Percentiles rank a stretch among this genome's conserved stretches.
Evolutionary conservation across 2,329 filamentous ascomycete genomes (phyloP).

Genomic region (Microthyrium microscopicum): DNA sequence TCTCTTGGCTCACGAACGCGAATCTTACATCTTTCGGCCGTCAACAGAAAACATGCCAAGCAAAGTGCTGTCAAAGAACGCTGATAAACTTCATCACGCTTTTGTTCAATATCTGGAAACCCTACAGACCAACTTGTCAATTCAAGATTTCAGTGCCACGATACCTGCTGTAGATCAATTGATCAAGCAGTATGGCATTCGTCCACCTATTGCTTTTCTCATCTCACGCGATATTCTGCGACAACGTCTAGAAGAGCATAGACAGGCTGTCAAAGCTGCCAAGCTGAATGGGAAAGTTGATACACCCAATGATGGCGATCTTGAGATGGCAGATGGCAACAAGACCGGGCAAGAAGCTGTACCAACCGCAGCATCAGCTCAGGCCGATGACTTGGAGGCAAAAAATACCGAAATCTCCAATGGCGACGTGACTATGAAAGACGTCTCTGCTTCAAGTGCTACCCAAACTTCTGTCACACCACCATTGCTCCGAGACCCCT

Average conservation of each 20-base stretch:
- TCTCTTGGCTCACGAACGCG: conserved; percentile 75
- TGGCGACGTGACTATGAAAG: too few species aligned
- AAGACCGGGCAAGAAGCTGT: background rate
- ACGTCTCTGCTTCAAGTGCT: background rate
- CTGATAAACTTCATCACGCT: conserved; percentile 79
- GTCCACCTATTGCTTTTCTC: conserved; percentile 68
- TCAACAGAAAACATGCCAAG: conserved; percentile 61
- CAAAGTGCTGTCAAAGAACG: conserved; percentile 73
- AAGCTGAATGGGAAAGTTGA: conserved; percentile 15
- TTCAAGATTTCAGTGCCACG: conserved; percentile 58
- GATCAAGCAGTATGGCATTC: conserved; percentile 62
- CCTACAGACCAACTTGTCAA: conserved; percentile 60
- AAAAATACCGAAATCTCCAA: conserved; percentile 11
- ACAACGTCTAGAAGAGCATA: conserved; percentile 24
- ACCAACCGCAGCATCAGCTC: too few species aligned
- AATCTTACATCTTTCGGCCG: conserved; percentile 65
- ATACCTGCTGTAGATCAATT: conserved; percentile 62
- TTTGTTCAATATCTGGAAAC: conserved; percentile 81
- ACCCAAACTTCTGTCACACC: background rate
- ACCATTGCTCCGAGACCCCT: too few species aligned
- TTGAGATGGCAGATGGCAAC: conserved; percentile 29
- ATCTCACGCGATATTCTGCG: conserved; percentile 61
- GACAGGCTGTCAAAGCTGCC: conserved; percentile 5
- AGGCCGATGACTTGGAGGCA: conserved; percentile 4
- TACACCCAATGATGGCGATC: conserved; percentile 34